Base-by-base conservation (phyloP, 306 rosid genomes). In the Cucumis melo region DNA sequence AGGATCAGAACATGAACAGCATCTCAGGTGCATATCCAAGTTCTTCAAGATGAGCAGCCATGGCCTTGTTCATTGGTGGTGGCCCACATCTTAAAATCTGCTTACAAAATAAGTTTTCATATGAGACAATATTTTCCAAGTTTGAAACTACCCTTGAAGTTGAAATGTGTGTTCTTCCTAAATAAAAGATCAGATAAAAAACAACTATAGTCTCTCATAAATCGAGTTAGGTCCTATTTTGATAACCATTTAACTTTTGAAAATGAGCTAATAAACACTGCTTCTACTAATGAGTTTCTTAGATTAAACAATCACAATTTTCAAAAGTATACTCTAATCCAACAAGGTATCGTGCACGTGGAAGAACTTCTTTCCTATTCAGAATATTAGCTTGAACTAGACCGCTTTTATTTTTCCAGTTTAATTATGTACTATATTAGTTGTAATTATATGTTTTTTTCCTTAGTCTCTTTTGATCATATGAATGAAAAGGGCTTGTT, bases 61-160 rank as follows among this genome's bases (percentile, higher is more conserved):
- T 92, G 71, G 96, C 99, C 86, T 94, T 94, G 93, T 94, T 94
- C 99, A 94, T 94, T 0, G 97, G 97, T 10, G 99, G 99, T 3
- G 99, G 97, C 12, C 99, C 99, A 14, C 99, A 94, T 80, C 99
- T 86, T 68, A 94, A 78, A 60, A 94, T 82, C 99, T 94, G 60
- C 62, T 57, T 57, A 57, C 62, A 57, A 57, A 57, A 57, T 15
- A 57, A 13, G 32, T 6, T 57, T 20, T 20, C 13, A 21, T 21
- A 9, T n/a, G 24, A 55, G 12, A n/a, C 9, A 7, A 6, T n/a
- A 14, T 48, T 48, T 41, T 51, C 34, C 7, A 60, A 14, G 44
- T 62, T 62, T 32, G 64, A 59, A 58, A 23, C 63, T 10, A 39
- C 32, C 32, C 32, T 27, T 32, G 36, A 32, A 32, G 5, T 32